Conservation (phyloP, 2,329 filamentous ascomycete genomes). For the Lecanicillium sp. region DNA sequence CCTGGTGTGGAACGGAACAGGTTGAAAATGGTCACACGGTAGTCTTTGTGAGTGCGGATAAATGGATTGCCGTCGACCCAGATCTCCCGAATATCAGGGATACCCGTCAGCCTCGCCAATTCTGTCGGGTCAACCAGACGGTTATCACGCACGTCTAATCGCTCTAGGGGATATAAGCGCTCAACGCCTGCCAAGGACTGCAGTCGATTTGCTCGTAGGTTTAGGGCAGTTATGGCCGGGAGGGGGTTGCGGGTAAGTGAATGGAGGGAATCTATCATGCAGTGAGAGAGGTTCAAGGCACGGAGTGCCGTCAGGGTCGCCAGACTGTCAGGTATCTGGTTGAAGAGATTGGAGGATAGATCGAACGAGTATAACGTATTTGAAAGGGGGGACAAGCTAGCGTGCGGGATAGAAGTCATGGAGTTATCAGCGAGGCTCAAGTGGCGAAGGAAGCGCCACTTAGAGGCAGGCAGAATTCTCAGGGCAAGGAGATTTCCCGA, state of each 20-base stretch:
- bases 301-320: conserved; percentile 80
- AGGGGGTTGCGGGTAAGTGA: conserved; percentile 80
- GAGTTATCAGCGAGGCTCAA: conserved; percentile 88
- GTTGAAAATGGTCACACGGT: conserved; percentile 90
- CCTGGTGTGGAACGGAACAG: conserved; percentile 86
- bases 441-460: conserved; percentile 93
- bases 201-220: conserved; percentile 82
- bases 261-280: conserved; percentile 93
- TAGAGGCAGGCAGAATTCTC: conserved; percentile 69
- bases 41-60: conserved; percentile 75
- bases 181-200: conserved; percentile 85
- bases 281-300: conserved; percentile 88
- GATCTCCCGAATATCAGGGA: conserved; percentile 86
- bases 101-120: conserved; percentile 78
- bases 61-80: conserved; percentile 93
- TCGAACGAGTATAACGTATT: conserved; percentile 89
- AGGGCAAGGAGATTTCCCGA: conserved; percentile 68
- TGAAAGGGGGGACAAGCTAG: conserved; percentile 72
- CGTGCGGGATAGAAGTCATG: conserved; percentile 68
- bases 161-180: conserved; percentile 77
- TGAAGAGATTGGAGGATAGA: conserved; percentile 85
- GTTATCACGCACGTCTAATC: conserved; percentile 88
- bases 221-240: conserved; percentile 87
- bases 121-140: conserved; percentile 84
- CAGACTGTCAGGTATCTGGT: conserved; percentile 87